Conservation (phyloP, 192 early-diverging fungal species). For the Diversispora epigaea region DNA sequence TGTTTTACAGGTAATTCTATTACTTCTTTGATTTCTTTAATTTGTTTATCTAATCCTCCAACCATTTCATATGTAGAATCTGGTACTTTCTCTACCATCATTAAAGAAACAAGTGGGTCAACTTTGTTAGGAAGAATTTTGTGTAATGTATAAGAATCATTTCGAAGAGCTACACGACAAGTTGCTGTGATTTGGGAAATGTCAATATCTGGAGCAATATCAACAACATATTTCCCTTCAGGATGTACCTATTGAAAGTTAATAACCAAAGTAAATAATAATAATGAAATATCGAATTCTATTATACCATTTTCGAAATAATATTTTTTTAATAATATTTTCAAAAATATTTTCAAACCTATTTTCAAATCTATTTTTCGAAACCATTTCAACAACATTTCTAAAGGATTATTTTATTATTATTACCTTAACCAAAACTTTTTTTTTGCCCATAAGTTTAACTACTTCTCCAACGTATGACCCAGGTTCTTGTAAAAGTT, state of each 20-base stretch:
- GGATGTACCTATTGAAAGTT: slow-evolving; percentile 70
- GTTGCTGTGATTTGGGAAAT: slow-evolving; percentile 88
- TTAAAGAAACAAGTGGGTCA: slow-evolving; percentile 98
- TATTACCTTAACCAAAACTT: slow-evolving; percentile 77
- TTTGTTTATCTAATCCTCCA: slow-evolving; percentile 98
- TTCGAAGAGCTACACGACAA: slow-evolving; percentile 87
- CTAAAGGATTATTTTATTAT: no score
- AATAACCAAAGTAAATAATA: not conserved
- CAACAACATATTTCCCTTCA: slow-evolving; percentile 98
- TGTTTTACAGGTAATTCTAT: slow-evolving; percentile 99
- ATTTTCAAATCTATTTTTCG: no score
- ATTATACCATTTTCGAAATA: no score
- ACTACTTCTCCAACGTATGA: slow-evolving; percentile 96
- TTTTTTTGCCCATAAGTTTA: slow-evolving; percentile 98
- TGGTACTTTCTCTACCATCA: slow-evolving; percentile 99
- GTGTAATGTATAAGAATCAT: slow-evolving; percentile 90
- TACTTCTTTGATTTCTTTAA: slow-evolving; percentile 99
- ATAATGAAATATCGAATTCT: not conserved
- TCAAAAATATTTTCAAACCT: no score
- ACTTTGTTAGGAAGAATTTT: slow-evolving; percentile 97
- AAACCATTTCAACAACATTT: no score
- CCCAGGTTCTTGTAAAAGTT: slow-evolving; percentile 94
- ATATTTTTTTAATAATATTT: no score
- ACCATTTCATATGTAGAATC: slow-evolving; percentile 99
- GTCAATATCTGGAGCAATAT: slow-evolving; percentile 91